Evolutionary conservation across 2,329 filamentous ascomycete species (phyloP).

Genomic region (Apiospora aurea): DNA sequence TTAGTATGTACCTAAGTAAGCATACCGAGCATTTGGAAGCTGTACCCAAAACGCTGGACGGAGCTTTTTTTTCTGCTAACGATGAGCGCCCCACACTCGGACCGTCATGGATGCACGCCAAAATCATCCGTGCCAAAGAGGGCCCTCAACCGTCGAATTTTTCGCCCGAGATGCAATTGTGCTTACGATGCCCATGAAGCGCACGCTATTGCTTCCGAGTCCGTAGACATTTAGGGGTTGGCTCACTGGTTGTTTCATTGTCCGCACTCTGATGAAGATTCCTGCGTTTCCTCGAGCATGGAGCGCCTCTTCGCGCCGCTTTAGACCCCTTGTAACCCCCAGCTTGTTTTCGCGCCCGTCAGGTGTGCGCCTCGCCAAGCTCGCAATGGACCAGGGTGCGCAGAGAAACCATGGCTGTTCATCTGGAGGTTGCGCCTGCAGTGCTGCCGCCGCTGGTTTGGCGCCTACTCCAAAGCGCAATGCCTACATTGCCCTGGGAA

Average conservation of each 20-base stretch:
- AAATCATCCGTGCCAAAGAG: constrained; percentile 19
- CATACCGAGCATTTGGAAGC: background rate
- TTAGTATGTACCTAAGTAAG: background rate
- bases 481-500: constrained; percentile 88
- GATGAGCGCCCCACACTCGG: constrained; percentile 14
- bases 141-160: constrained; percentile 1
- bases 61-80: background rate
- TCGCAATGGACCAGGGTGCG: constrained; percentile 24
- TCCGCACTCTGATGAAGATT: constrained; percentile 37
- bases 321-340: constrained; percentile 30
- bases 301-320: constrained; percentile 35
- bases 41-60: background rate
- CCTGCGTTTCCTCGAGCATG: constrained; percentile 38
- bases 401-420: constrained; percentile 33
- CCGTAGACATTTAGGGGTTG: constrained; percentile 5
- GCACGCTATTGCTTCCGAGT: background rate
- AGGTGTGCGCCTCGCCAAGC: background rate
- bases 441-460: constrained; percentile 33
- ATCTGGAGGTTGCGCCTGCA: constrained; percentile 36
- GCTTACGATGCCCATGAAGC: constrained; percentile 1
- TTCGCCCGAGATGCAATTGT: background rate
- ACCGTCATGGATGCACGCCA: constrained; percentile 5
- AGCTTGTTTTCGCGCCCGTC: constrained; percentile 9
- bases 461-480: constrained; percentile 45
- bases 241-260: background rate